Percentiles rank a stretch among this genome's conserved stretches.
These are phyloP conservation scores for Hypoxylon cercidicola DNA, from an alignment of 495 filamentous ascomycete species.

Conservation along the genomic window DNA sequence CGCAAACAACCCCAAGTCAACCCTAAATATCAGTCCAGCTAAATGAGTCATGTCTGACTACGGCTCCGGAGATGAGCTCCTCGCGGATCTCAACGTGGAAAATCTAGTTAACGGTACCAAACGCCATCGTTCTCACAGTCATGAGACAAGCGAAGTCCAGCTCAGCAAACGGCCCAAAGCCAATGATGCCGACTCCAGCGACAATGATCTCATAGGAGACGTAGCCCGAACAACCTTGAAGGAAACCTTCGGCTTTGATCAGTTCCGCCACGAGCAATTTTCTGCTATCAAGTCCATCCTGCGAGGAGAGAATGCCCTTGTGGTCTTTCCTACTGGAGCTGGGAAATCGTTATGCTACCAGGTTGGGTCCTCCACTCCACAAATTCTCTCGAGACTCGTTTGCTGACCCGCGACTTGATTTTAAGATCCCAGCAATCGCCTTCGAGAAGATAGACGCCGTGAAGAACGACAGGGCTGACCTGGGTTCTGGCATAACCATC, in stretches of 20 bases:
- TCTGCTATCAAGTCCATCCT: constrained; percentile 61
- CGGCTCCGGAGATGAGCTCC: constrained; percentile 30
- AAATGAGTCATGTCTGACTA: constrained; percentile 29
- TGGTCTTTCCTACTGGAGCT: constrained; percentile 69
- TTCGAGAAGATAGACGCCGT: constrained; percentile 59
- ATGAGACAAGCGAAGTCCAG: background rate
- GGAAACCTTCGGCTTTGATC: constrained; percentile 56
- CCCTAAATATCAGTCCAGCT: background rate
- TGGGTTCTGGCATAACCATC: constrained; percentile 57
- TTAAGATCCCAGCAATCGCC: constrained; percentile 63
- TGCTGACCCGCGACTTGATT: background rate
- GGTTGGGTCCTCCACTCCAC: constrained; percentile 22
- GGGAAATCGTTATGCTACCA: constrained; percentile 68
- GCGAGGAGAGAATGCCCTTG: constrained; percentile 59
- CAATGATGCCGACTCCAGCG: background rate
- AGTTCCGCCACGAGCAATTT: constrained; percentile 65
- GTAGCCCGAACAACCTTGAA: constrained; percentile 42
- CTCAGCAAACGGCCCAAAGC: constrained; percentile 3
- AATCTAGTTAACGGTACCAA: constrained; percentile 15
- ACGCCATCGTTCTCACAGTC: constrained; percentile 12
- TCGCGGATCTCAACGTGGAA: constrained; percentile 11
- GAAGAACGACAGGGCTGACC: constrained; percentile 30
- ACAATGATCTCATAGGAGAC: constrained; percentile 2
- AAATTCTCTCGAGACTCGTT: background rate
- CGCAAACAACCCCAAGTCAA: background rate